Conservation (phyloP, 2,329 filamentous ascomycete genomes). For the Fusarium devonianum region DNA sequence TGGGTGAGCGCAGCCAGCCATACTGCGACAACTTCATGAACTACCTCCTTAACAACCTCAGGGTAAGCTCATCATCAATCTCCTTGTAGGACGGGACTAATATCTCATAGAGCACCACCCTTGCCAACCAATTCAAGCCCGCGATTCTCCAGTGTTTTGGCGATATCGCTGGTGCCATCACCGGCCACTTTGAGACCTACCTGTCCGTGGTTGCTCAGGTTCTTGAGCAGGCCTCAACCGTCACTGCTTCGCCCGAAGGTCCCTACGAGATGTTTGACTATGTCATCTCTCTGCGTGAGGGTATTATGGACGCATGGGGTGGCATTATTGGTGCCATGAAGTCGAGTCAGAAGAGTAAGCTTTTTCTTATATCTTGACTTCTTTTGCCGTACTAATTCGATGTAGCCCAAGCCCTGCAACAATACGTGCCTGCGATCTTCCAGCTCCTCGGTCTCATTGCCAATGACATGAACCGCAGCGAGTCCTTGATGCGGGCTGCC, state of each 20-base stretch:
- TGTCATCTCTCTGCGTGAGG: conserved; percentile 90
- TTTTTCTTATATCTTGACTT: conserved; percentile 16
- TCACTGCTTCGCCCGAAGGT: conserved; percentile 79
- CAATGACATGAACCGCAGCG: conserved; percentile 85
- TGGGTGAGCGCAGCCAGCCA: conserved; percentile 89
- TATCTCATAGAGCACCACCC: conserved; percentile 70
- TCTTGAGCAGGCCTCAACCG: conserved; percentile 87
- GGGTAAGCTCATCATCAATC: conserved; percentile 61
- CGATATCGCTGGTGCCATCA: conserved; percentile 94
- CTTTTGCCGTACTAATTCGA: conserved; percentile 31
- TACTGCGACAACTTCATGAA: conserved; percentile 99
- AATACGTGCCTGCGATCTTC: conserved; percentile 86
- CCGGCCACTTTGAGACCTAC: conserved; percentile 91
- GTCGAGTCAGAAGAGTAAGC: conserved; percentile 75
- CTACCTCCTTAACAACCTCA: conserved; percentile 88
- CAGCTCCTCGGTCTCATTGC: conserved; percentile 82
- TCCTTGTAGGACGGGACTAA: conserved; percentile 15
- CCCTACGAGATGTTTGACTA: conserved; percentile 98
- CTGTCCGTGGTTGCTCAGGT: conserved; percentile 91
- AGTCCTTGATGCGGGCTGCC: conserved; percentile 87
- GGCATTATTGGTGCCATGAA: conserved; percentile 97
- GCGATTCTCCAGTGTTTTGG: conserved; percentile 98
- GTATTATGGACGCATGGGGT: conserved; percentile 99
- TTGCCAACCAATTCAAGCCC: conserved; percentile 96
- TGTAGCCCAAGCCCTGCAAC: conserved; percentile 73